Conservation (phyloP, 164 flowering plant species). For the grape (Vitis vinifera) region DNA sequence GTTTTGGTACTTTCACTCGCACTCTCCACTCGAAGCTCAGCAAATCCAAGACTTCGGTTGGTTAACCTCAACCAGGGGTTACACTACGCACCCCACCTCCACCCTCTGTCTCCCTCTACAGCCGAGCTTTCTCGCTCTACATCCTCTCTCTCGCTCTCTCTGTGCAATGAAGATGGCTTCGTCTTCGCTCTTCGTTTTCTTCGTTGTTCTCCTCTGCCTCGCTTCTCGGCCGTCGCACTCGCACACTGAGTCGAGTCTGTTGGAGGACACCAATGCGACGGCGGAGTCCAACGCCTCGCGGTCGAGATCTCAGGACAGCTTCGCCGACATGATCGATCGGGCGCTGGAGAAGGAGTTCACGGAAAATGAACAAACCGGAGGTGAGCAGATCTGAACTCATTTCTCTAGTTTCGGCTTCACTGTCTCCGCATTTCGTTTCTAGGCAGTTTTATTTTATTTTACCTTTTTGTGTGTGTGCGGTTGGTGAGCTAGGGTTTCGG, state of each 20-base stretch:
- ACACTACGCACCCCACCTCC: not conserved
- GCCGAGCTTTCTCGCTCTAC: no score
- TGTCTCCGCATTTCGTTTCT: slow-evolving; percentile 3
- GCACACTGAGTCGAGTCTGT: slow-evolving; percentile 1
- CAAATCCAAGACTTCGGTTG: not conserved
- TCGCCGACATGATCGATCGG: slow-evolving; percentile 76
- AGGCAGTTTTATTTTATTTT: not conserved
- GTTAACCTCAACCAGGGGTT: slow-evolving; percentile 1
- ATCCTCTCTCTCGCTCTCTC: no score
- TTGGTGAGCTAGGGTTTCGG: slow-evolving; percentile 2
- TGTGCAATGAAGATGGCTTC: slow-evolving; percentile 10
- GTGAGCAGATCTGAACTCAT: slow-evolving; percentile 44
- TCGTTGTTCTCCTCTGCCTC: not conserved
- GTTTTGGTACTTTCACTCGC: slow-evolving; percentile 1
- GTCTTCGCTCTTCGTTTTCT: slow-evolving; percentile 4
- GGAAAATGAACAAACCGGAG: slow-evolving; percentile 62
- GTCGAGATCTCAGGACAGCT: slow-evolving; percentile 45
- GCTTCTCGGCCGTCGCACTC: not conserved
- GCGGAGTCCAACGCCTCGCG: slow-evolving; percentile 20
- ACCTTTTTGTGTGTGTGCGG: not conserved
- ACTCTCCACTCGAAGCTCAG: no score
- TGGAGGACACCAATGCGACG: slow-evolving; percentile 26
- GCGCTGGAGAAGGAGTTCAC: slow-evolving; percentile 85
- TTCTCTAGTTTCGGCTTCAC: not conserved
- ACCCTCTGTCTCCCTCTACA: not conserved